Conservation (phyloP, 208 protist species). For the Herpetomonas tarakana region DNA sequence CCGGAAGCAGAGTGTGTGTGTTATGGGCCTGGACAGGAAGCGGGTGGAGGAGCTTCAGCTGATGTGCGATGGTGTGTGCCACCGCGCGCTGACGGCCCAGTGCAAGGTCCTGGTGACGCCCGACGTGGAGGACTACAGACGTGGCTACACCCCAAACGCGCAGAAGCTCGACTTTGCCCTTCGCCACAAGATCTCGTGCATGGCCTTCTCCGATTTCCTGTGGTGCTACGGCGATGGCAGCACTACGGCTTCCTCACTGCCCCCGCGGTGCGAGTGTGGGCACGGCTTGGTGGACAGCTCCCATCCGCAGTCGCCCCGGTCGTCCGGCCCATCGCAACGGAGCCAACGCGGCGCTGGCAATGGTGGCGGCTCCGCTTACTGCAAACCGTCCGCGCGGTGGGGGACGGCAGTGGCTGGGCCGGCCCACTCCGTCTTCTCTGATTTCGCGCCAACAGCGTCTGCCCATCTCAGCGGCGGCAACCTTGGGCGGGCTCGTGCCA, state of each 20-base stretch:
- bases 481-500: not conserved
- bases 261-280: not conserved
- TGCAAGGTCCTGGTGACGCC: not conserved
- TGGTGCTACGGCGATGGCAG: slow-evolving; percentile 28
- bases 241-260: too few species aligned
- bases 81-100: not conserved
- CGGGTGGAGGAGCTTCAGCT: not conserved
- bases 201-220: slow-evolving; percentile 21
- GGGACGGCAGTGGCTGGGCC: not conserved
- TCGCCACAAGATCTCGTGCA: slow-evolving; percentile 21
- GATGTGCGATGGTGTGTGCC: not conserved
- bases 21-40: not conserved
- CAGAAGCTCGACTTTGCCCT: slow-evolving; percentile 27
- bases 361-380: not conserved
- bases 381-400: not conserved
- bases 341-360: not conserved
- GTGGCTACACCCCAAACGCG: slow-evolving; percentile 1
- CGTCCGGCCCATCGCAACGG: not conserved
- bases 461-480: slow-evolving; percentile 12
- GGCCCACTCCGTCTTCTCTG: not conserved
- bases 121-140: not conserved
- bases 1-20: not conserved
- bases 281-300: too few species aligned
- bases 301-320: not conserved
- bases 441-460: not conserved